Evolutionary conservation across 2,329 filamentous ascomycete species (phyloP).

Genomic region (Thielaviopsis punctulata): DNA sequence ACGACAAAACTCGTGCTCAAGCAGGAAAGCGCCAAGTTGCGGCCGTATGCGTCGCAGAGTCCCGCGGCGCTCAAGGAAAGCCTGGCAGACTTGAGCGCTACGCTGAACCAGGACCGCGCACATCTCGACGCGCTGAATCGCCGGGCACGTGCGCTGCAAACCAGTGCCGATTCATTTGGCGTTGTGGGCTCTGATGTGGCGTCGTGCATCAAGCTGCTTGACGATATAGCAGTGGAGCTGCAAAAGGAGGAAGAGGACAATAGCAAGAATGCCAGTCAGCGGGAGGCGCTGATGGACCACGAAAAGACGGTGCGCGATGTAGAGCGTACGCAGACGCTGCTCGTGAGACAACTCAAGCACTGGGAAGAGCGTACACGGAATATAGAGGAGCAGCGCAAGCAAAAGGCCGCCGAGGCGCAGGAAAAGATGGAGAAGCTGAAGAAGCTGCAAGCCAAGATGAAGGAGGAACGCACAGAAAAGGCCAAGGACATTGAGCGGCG

Average conservation of each 20-base stretch:
- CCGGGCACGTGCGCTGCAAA: conserved; percentile 76
- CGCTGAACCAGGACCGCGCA: conserved; percentile 57
- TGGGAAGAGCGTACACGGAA: conserved; percentile 62
- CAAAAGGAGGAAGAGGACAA: conserved; percentile 84
- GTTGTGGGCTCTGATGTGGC: conserved; percentile 74
- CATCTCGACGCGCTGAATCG: conserved; percentile 81
- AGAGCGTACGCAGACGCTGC: conserved; percentile 67
- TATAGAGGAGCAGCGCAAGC: conserved; percentile 57
- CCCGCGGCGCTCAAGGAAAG: conserved; percentile 68
- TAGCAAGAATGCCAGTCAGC: conserved; percentile 59
- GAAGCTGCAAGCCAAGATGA: conserved; percentile 60
- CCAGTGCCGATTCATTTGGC: conserved; percentile 74
- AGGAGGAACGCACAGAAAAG: conserved; percentile 73
- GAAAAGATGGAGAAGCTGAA: conserved; percentile 81
- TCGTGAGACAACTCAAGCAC: conserved; percentile 69
- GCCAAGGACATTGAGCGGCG: conserved; percentile 82
- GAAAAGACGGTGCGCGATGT: conserved; percentile 84
- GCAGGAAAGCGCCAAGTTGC: conserved; percentile 75
- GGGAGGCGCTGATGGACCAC: conserved; percentile 73
- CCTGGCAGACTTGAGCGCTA: conserved; percentile 65
- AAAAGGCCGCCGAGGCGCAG: conserved; percentile 68
- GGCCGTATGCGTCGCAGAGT: conserved; percentile 82
- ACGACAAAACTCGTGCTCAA: conserved; percentile 52
- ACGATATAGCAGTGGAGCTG: conserved; percentile 72
- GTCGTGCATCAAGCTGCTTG: conserved; percentile 73